phyloP scores from a whole-genome alignment of 768 basidiomycete species.

The Boletus sp. region DNA sequence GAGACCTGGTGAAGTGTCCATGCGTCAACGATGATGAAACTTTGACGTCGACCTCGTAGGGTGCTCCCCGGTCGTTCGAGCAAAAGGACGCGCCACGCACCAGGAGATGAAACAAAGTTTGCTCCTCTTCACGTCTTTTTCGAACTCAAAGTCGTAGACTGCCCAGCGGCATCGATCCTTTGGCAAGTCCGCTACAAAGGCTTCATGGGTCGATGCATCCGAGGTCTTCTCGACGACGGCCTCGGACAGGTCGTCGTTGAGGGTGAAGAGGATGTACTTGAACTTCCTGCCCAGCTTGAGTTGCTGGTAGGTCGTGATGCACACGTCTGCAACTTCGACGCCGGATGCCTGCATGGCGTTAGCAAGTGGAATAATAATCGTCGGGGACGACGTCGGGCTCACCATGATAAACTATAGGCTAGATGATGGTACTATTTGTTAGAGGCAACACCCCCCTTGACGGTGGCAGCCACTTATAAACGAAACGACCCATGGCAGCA shows the following conservation, averaged over 20 bases:
- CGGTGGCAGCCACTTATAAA: slow-evolving; percentile 12
- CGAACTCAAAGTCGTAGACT: slow-evolving; percentile 89
- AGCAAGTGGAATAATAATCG: not conserved
- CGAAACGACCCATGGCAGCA: not conserved
- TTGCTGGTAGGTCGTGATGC: slow-evolving; percentile 33
- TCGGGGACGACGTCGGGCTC: slow-evolving; percentile 4
- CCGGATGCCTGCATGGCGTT: slow-evolving; percentile 26
- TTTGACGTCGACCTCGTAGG: too few species aligned
- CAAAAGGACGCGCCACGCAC: slow-evolving; percentile 45
- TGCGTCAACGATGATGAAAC: not conserved
- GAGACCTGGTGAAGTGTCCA: slow-evolving; percentile 56
- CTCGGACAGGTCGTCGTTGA: slow-evolving; percentile 62
- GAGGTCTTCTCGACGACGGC: slow-evolving; percentile 77
- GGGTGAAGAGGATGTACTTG: slow-evolving; percentile 82
- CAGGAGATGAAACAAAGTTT: slow-evolving; percentile 85
- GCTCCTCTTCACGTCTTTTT: slow-evolving; percentile 73
- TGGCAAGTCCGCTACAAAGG: slow-evolving; percentile 73
- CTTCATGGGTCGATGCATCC: slow-evolving; percentile 53
- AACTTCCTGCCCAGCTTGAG: slow-evolving; percentile 43
- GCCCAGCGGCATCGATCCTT: slow-evolving; percentile 79
- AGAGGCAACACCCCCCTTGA: slow-evolving; percentile 8
- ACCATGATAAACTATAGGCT: slow-evolving; percentile 22
- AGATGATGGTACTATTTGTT: not conserved
- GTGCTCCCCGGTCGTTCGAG: too few species aligned
- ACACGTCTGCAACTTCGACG: slow-evolving; percentile 52